Evolutionary conservation across 805 yeast genomes (phyloP), one percentile per base, ranked within the genome.

Genomic region (Blastobotrys americana): DNA sequence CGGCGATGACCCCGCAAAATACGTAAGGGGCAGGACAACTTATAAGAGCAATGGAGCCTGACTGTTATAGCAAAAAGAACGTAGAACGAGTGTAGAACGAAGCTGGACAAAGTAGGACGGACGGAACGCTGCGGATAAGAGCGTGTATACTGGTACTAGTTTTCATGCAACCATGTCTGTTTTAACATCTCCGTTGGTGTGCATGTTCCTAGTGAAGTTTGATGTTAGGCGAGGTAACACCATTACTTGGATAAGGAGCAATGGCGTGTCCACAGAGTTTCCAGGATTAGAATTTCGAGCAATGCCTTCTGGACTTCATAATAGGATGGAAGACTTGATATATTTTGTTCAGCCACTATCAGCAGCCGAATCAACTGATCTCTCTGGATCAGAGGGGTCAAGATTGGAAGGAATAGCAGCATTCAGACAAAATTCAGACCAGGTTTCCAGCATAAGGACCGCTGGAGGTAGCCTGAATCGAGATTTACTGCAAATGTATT

Each of bases 271-370:
- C 13, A 25, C 10, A 8, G 31, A 25, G 31, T 43, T 2, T 43
- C 52, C 19, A 21, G 44, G 44, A 9, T 55, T 81, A 3, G 88
- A 82, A 59, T 81, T 72, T 61, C 75, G 77, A 51, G 67, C 80
- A n/a, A 61, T 82, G 37, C 88, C 88, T 0, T 78, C 85, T 0
- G 87, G 89, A 1, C 64, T 80, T 2, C 88, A 82, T 55, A 69
- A 74, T 10, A 66, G 68, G 2, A 58, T 60, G 17, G 45, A 54
- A 10, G 88, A 82, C 55, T 72, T 75, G 1, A 67, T 81, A 1
- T 73, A 75, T 42, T 80, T 81, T 60, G 71, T 69, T 2, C 59
- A 67, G 4, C 64, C 68, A 5, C 62, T 58, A 33, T 49, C 43
- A 1, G 33, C 22, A 2, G n/a, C 27, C 5, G 51, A 46, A 3